Percentiles rank a stretch among this genome's conserved stretches.
These are phyloP conservation scores for Earliella scabrosa DNA, from an alignment of 1,284 basidiomycete species.

Conservation along the genomic window DNA sequence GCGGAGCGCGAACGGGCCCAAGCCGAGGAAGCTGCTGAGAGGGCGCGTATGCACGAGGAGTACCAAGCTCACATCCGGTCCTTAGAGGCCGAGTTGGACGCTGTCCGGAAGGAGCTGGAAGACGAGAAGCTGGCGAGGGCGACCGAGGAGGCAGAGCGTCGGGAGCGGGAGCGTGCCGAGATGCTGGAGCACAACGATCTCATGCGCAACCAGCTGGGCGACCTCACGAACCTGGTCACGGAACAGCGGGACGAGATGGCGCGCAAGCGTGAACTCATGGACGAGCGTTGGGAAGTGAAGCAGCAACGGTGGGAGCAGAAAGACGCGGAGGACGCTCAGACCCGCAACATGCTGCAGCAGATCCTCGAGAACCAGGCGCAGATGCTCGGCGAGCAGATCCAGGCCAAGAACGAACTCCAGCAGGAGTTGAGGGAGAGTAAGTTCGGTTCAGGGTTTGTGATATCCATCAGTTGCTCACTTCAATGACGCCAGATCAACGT, in stretches of 20 bases:
- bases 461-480: not conserved
- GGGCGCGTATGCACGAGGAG: conserved; percentile 50
- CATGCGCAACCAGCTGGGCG: conserved; percentile 60
- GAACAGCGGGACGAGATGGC: conserved; percentile 61
- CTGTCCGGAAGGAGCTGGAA: conserved; percentile 56
- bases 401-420: conserved; percentile 44
- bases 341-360: conserved; percentile 60
- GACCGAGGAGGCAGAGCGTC: conserved; percentile 62
- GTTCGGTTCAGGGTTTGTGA: not conserved
- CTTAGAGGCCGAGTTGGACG: conserved; percentile 66
- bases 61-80: conserved; percentile 57
- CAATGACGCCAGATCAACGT: conserved; percentile 11
- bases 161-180: conserved; percentile 60
- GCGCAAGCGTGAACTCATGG: conserved; percentile 57
- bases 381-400: conserved; percentile 54
- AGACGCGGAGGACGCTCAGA: conserved; percentile 52
- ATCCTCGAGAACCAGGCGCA: conserved; percentile 56
- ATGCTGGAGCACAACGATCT: conserved; percentile 60
- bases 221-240: conserved; percentile 71
- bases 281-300: conserved; percentile 64
- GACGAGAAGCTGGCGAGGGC: conserved; percentile 57
- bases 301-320: conserved; percentile 55
- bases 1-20: conserved; percentile 55
- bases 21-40: conserved; percentile 51
- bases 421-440: conserved; percentile 19